A percentile compares a stretch with the other conserved stretches of the same genome.
Conservation (phyloP, 2,329 filamentous ascomycete genomes). For the Clonostachys rosea region DNA sequence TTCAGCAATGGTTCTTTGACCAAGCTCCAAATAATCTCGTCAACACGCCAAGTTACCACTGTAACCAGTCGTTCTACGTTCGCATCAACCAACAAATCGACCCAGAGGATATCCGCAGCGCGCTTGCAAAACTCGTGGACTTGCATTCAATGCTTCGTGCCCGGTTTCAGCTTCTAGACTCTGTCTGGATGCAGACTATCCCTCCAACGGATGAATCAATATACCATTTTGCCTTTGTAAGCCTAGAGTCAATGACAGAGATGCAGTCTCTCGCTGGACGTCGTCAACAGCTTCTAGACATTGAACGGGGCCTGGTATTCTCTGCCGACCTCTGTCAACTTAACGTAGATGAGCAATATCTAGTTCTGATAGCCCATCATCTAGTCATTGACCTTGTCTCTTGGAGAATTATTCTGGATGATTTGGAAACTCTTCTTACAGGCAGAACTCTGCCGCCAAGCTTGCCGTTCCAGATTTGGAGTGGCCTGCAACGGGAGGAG, state of each 20-base stretch:
- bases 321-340: conserved; percentile 7
- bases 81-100: neutral
- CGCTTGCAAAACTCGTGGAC: conserved; percentile 2
- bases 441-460: conserved; percentile 22
- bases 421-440: conserved; percentile 30
- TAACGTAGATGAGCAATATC: conserved; percentile 4
- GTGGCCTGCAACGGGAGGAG: no score
- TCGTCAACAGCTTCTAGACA: conserved; percentile 3
- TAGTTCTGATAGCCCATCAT: conserved; percentile 29
- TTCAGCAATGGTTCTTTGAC: conserved; percentile 6
- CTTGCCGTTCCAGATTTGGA: conserved; percentile 26
- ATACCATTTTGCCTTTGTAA: neutral
- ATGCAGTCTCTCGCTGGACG: conserved; percentile 6
- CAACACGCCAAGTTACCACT: neutral
- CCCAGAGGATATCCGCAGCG: neutral
- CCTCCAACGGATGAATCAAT: conserved; percentile 1
- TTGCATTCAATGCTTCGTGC: conserved; percentile 9
- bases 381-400: conserved; percentile 38
- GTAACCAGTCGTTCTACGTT: conserved; percentile 8
- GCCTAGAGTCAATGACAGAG: neutral
- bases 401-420: conserved; percentile 36
- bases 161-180: conserved; percentile 1
- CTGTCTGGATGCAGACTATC: conserved; percentile 3
- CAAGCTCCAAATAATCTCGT: neutral
- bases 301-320: conserved; percentile 5